Percentiles rank a stretch among this genome's conserved stretches.
These are phyloP conservation scores for Magnolia sinica DNA, from an alignment of 164 flowering plant genomes.

Conservation along the genomic window DNA sequence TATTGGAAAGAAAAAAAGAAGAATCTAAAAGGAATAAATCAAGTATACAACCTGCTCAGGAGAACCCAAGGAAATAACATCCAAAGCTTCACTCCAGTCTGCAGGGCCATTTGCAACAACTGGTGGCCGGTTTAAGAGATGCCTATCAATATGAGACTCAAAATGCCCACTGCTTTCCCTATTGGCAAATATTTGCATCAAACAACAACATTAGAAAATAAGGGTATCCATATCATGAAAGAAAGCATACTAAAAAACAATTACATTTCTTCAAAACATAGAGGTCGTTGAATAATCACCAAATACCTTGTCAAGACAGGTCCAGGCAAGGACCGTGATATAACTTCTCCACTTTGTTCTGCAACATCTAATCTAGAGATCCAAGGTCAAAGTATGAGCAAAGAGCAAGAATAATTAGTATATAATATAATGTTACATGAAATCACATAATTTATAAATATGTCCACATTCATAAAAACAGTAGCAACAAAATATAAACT, in stretches of 20 bases:
- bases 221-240: not conserved
- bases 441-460: not conserved
- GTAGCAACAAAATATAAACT: not conserved
- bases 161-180: conserved; percentile 62
- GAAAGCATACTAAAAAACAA: not conserved
- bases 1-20: not conserved
- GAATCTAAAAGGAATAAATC: not conserved
- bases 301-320: conserved; percentile 54
- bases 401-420: not conserved
- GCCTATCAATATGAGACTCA: conserved; percentile 57
- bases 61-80: conserved; percentile 73
- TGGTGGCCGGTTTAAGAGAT: conserved; percentile 35
- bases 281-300: not conserved
- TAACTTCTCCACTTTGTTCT: conserved; percentile 91
- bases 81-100: conserved; percentile 98
- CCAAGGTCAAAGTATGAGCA: not conserved
- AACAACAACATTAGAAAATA: not conserved
- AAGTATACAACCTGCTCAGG: conserved; percentile 73
- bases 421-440: too few species aligned
- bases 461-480: too few species aligned
- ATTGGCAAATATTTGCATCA: conserved; percentile 4
- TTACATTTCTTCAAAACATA: not conserved
- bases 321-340: conserved; percentile 48
- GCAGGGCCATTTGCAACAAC: conserved; percentile 62
- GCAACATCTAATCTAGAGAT: conserved; percentile 67